Percentiles rank a stretch among this genome's conserved stretches.
These are phyloP conservation scores for Breviolum minutum DNA, from an alignment of 73 alveolate genomes.

Conservation along the genomic window DNA sequence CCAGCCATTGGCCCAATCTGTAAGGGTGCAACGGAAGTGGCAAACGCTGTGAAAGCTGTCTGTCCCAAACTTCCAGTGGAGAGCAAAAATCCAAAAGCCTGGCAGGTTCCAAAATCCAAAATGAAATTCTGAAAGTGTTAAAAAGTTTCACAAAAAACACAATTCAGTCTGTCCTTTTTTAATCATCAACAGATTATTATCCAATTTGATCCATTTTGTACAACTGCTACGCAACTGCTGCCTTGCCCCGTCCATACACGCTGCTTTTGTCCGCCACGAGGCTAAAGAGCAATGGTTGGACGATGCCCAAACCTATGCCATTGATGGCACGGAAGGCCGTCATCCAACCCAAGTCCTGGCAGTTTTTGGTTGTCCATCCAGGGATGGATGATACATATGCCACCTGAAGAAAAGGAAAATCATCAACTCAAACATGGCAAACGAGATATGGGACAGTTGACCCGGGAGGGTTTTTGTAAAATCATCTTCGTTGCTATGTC, in stretches of 20 bases:
- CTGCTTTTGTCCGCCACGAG: constrained; percentile 88
- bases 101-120: background rate
- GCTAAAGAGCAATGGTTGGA: constrained; percentile 80
- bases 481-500: background rate
- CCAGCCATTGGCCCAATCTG: constrained; percentile 53
- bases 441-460: too few relatives aligned
- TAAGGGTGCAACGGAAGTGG: constrained; percentile 37
- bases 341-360: constrained; percentile 73
- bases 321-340: constrained; percentile 63
- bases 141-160: background rate
- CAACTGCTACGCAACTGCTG: too few relatives aligned
- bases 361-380: background rate
- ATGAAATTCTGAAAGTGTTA: background rate
- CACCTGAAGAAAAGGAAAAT: background rate
- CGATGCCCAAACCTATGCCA: constrained; percentile 75
- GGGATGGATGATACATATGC: background rate
- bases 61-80: constrained; percentile 68
- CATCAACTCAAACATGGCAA: background rate
- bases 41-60: constrained; percentile 82
- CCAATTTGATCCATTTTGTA: background rate
- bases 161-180: too few relatives aligned
- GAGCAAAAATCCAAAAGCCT: constrained; percentile 73
- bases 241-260: constrained; percentile 55
- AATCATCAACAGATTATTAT: background rate
- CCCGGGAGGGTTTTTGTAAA: too few relatives aligned